Evolutionary conservation across 2,329 filamentous ascomycete species (phyloP).

Genomic region (Penicillium palitans): DNA sequence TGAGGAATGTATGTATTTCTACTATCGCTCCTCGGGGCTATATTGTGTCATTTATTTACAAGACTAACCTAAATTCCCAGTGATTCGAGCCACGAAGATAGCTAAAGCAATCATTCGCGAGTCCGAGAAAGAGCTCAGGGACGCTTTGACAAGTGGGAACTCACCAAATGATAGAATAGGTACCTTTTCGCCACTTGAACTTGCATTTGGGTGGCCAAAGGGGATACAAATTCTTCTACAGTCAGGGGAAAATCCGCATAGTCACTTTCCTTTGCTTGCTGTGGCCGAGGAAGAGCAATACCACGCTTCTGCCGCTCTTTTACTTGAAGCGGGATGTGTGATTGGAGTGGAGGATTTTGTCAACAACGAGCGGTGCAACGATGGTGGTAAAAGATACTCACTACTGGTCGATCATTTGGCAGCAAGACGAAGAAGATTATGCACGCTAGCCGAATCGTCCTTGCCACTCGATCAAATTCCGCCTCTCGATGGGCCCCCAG

Average conservation of each 20-base stretch:
- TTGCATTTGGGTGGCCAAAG: slow-evolving; percentile 9
- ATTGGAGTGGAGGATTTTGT: neutral
- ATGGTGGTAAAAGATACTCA: neutral
- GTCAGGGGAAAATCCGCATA: neutral
- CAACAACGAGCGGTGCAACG: neutral
- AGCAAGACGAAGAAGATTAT: slow-evolving; percentile 1
- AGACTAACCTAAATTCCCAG: neutral
- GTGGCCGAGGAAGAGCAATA: neutral
- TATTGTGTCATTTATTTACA: too few species aligned
- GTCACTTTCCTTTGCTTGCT: neutral
- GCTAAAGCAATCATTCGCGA: slow-evolving; percentile 2
- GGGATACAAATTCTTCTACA: slow-evolving; percentile 4
- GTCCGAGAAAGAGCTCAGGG: neutral
- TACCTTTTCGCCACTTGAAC: neutral
- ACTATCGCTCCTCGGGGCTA: too few species aligned
- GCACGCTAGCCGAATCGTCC: neutral
- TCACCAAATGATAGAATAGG: neutral
- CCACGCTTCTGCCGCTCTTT: neutral
- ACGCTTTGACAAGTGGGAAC: neutral
- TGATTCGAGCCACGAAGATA: neutral
- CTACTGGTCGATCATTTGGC: neutral
- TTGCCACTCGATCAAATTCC: neutral
- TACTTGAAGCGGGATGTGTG: slow-evolving; percentile 1
- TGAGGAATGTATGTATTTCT: neutral
- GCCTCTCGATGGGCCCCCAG: neutral